A percentile compares a stretch with the other conserved stretches of the same genome.
Evolutionary conservation across 2,329 filamentous ascomycete genomes (phyloP).

Genomic region (Talaromyces sp.): DNA sequence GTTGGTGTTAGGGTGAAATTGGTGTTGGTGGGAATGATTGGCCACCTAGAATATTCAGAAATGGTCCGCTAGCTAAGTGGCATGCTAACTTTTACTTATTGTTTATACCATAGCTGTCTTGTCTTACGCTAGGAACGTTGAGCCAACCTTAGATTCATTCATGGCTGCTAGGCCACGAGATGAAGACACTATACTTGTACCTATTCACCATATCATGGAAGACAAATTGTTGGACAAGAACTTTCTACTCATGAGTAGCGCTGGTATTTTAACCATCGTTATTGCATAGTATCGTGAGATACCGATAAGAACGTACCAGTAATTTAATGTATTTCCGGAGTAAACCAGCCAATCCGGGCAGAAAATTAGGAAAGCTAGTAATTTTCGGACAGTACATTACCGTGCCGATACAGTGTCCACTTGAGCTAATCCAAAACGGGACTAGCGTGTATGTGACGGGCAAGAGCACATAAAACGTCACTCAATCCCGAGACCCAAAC

Average conservation of each 20-base stretch:
- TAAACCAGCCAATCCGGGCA: background rate
- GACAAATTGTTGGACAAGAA: background rate
- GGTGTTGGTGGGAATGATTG: background rate
- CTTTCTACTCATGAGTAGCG: background rate
- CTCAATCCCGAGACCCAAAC: background rate
- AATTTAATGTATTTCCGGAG: background rate
- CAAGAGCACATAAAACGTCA: background rate
- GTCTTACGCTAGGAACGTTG: background rate
- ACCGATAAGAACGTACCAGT: background rate
- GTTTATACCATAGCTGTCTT: background rate
- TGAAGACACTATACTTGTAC: background rate
- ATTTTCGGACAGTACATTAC: background rate
- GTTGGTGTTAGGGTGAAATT: background rate
- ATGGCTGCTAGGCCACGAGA: background rate
- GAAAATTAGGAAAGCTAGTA: background rate
- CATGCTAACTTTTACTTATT: background rate
- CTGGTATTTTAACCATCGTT: background rate
- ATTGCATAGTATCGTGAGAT: background rate
- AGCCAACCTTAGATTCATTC: background rate
- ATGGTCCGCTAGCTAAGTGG: background rate
- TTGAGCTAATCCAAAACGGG: background rate
- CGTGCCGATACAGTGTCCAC: background rate
- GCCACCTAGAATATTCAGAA: background rate
- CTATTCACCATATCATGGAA: background rate
- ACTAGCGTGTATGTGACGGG: background rate